phyloP scores from a whole-genome alignment of 2,329 filamentous ascomycete genomes.

The Verticillium nubilum region DNA sequence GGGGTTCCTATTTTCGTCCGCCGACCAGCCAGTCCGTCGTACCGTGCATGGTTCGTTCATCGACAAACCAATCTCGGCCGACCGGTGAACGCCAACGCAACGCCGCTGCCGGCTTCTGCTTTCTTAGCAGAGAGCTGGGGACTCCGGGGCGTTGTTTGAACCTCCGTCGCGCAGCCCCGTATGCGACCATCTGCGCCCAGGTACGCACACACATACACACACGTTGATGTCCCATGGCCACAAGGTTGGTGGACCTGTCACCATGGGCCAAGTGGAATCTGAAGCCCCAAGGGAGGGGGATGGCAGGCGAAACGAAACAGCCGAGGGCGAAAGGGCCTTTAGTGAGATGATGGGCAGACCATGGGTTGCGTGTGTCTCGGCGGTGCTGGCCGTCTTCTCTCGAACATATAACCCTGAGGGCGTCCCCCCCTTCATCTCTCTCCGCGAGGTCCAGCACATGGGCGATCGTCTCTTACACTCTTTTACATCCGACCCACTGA shows the following conservation, averaged over 20 bases:
- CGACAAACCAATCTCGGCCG: slow-evolving; percentile 1
- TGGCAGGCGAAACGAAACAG: neutral
- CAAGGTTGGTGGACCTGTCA: neutral
- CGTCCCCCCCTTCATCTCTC: neutral
- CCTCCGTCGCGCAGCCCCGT: neutral
- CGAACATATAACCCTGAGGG: slow-evolving; percentile 1
- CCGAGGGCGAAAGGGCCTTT: neutral
- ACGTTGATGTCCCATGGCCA: neutral
- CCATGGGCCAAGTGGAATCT: neutral
- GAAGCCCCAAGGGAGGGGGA: neutral
- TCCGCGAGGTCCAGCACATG: neutral
- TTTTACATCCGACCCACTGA: neutral
- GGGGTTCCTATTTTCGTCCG: neutral
- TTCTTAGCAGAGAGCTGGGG: neutral
- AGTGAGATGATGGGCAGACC: neutral
- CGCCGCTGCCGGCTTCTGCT: neutral
- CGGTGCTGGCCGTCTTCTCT: neutral
- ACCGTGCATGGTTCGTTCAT: neutral
- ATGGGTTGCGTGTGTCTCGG: neutral
- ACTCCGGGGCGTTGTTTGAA: neutral
- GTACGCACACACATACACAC: neutral
- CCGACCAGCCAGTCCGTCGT: neutral
- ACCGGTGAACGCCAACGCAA: neutral
- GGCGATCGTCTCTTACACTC: neutral
- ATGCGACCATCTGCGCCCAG: neutral